phyloP scores from a whole-genome alignment of 805 yeast species.

The Starmerella apicola region DNA sequence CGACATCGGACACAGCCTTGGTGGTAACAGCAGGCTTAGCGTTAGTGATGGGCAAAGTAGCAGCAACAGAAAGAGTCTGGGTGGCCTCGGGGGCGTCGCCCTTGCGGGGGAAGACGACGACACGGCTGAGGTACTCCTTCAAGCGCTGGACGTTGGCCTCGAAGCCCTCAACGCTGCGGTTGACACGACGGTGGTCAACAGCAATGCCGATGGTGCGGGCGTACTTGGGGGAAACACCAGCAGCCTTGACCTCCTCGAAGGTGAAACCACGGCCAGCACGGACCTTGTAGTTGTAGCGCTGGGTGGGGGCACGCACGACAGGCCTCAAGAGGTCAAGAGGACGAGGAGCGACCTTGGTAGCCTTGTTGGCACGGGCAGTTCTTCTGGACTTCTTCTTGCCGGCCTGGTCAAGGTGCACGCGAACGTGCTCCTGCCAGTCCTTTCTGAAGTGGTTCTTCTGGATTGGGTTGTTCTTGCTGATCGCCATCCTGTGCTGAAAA shows the following conservation, averaged over 20 bases:
- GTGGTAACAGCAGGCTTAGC: slow-evolving; percentile 58
- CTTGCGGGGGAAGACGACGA: slow-evolving; percentile 92
- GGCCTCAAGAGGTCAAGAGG: slow-evolving; percentile 96
- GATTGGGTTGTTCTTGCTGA: slow-evolving; percentile 96
- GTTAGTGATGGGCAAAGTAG: slow-evolving; percentile 87
- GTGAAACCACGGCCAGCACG: slow-evolving; percentile 99
- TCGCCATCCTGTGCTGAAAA: slow-evolving; percentile 64
- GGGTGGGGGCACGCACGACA: slow-evolving; percentile 95
- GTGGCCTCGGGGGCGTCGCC: slow-evolving; percentile 56
- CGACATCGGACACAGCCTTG: slow-evolving; percentile 71
- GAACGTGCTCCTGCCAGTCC: slow-evolving; percentile 99
- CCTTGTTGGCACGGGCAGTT: slow-evolving; percentile 83
- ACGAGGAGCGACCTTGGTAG: slow-evolving; percentile 93
- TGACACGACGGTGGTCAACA: slow-evolving; percentile 99
- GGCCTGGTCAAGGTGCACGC: slow-evolving; percentile 99
- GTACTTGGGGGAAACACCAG: slow-evolving; percentile 74
- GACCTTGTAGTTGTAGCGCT: slow-evolving; percentile 97
- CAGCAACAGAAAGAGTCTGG: slow-evolving; percentile 47
- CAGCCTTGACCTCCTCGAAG: slow-evolving; percentile 95
- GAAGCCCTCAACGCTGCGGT: slow-evolving; percentile 92
- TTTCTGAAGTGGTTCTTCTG: slow-evolving; percentile 99
- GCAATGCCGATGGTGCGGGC: slow-evolving; percentile 98
- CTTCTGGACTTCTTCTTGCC: slow-evolving; percentile 98
- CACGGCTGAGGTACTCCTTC: slow-evolving; percentile 88
- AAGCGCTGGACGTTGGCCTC: slow-evolving; percentile 92